Base-by-base conservation (phyloP, 2,329 filamentous ascomycete genomes). In the Microsporum canis region DNA sequence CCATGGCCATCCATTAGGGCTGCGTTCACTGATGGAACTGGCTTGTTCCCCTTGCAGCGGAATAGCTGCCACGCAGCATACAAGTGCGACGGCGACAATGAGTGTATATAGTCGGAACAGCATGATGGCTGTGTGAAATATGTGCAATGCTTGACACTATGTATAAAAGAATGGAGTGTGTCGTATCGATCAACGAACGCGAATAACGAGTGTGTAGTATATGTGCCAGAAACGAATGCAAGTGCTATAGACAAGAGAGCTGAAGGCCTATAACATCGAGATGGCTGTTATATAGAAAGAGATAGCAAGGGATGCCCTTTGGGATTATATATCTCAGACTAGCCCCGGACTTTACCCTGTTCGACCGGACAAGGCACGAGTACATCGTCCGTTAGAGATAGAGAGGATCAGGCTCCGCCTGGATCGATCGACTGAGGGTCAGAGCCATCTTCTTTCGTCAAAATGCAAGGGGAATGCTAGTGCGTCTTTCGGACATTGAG, bases 381-480 rank as follows among this genome's bases (percentile, higher is more conserved):
- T 33, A 53, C 49, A 31, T 17, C 56, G 59, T 17, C 31, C 55
- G 59, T 60, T 27, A 60, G 59, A 60, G 59, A 60, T 55, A 57
- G 51, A 55, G 29, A 55, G 51, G 36, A 12, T 34, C 51, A 10
- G 51, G 34, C 31, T 60, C 51, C 34, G 36, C 23, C 39, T 38
- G 58, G 58, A 47, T 51, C 45, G 58, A 38, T 51, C 27, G 49
- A 10, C 45, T n/a, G 7, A 51, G 23, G 17, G 14, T 38, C 47
- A 33, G 51, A 60, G 31, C 51, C 47, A 60, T 31, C 33, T 51
- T 23, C 27, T 43, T 33, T 36, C n/a, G 55, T 53, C 31, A 6
- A 14, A 60, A 57, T 12, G 34, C 49, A 51, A 41, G 34, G 43
- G 39, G 34, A 56, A 23, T 33, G 34, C 49, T 17, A 36, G 38